Conservation (phyloP, 306 rosid genomes). For the Castanea crenata region DNA sequence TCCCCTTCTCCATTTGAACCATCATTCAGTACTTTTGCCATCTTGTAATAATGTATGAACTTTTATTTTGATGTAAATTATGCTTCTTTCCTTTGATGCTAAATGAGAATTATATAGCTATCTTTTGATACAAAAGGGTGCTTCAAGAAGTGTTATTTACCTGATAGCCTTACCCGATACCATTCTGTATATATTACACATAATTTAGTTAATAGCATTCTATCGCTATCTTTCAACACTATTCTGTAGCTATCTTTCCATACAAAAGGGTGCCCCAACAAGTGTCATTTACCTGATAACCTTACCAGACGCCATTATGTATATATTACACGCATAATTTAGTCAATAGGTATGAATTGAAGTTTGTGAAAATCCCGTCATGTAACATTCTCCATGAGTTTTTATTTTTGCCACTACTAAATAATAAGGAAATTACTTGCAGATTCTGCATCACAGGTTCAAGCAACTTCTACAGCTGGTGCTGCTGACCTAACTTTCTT, state of each 20-base stretch:
- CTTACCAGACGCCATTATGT: background rate
- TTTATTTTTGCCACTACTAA: background rate
- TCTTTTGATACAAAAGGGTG: background rate
- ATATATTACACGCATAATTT: background rate
- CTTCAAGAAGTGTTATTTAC: background rate
- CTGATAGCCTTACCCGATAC: background rate
- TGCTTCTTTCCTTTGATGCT: background rate
- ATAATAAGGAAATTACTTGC: constrained; percentile 16
- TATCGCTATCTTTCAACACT: background rate
- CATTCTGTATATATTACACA: background rate
- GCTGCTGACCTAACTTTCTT: constrained; percentile 41
- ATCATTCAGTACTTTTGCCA: background rate
- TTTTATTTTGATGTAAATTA: background rate
- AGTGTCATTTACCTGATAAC: background rate
- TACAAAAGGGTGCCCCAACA: background rate
- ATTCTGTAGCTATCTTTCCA: background rate
- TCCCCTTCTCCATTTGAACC: background rate
- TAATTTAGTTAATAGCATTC: background rate
- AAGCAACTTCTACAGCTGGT: constrained; percentile 33
- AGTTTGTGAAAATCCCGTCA: background rate
- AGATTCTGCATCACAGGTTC: constrained; percentile 59
- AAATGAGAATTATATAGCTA: background rate
- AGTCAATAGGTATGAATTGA: background rate
- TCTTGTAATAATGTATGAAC: background rate
- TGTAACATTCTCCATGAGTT: too few species aligned